A percentile compares a stretch with the other conserved stretches of the same genome.
phyloP scores from a whole-genome alignment of 1,284 basidiomycete species.

The Tilletia horrida region DNA sequence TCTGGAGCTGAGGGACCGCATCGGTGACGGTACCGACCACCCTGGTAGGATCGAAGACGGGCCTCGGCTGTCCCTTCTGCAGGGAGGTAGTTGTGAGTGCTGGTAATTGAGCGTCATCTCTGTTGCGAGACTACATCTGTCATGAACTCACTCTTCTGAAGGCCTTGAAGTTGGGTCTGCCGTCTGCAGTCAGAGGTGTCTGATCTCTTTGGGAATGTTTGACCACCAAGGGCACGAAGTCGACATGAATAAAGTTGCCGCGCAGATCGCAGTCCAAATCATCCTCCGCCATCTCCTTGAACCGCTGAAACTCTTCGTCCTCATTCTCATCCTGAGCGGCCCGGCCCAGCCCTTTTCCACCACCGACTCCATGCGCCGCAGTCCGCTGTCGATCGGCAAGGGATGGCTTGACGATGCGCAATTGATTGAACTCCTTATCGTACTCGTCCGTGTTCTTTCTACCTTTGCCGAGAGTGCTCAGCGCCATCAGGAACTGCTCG shows the following conservation, averaged over 20 bases:
- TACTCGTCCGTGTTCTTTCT: constrained; percentile 38
- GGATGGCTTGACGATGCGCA: constrained; percentile 23
- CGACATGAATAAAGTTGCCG: constrained; percentile 49
- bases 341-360: constrained; percentile 13
- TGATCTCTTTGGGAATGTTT: background rate
- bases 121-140: background rate
- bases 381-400: background rate
- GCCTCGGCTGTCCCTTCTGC: constrained; percentile 5
- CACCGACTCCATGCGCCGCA: constrained; percentile 13
- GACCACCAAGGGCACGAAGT: constrained; percentile 42
- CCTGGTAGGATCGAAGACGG: background rate
- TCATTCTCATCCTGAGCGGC: constrained; percentile 22
- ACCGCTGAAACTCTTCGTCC: constrained; percentile 38
- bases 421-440: constrained; percentile 43
- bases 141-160: constrained; percentile 6
- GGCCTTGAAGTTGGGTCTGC: constrained; percentile 25
- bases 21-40: constrained; percentile 1
- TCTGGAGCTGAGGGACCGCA: constrained; percentile 8
- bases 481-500: constrained; percentile 37
- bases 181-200: background rate
- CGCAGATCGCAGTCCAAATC: constrained; percentile 34
- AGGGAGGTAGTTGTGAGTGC: background rate
- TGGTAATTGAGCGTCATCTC: background rate
- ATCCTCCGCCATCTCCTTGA: constrained; percentile 38
- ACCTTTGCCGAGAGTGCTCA: constrained; percentile 33